These are phyloP conservation scores for Yamadazyma dendronema DNA, from an alignment of 1,139 yeast genomes.

Conservation along the genomic window DNA sequence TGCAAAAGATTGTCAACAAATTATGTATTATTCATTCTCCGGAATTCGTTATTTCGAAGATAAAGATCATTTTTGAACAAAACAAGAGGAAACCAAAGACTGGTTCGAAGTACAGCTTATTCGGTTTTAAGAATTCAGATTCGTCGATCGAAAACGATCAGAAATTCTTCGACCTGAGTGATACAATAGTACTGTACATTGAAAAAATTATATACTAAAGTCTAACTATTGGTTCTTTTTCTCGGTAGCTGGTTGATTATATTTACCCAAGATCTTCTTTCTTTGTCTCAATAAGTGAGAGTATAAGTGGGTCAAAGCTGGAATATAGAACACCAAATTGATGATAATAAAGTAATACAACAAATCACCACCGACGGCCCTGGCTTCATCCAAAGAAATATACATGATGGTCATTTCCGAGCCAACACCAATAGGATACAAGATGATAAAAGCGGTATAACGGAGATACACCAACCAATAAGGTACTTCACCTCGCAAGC, in stretches of 20 bases:
- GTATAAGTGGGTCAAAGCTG: slow-evolving; percentile 84
- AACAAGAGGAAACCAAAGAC: slow-evolving; percentile 21
- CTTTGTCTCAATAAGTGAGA: slow-evolving; percentile 90
- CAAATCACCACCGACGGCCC: slow-evolving; percentile 45
- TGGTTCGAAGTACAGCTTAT: slow-evolving; percentile 6
- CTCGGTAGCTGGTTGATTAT: slow-evolving; percentile 9
- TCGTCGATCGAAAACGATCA: slow-evolving; percentile 17
- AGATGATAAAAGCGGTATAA: slow-evolving; percentile 75
- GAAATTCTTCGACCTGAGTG: slow-evolving; percentile 26
- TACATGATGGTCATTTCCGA: slow-evolving; percentile 75
- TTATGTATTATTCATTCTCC: slow-evolving; percentile 31
- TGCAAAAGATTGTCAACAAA: slow-evolving; percentile 28
- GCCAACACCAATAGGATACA: slow-evolving; percentile 90
- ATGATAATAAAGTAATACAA: slow-evolving; percentile 56
- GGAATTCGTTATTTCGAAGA: slow-evolving; percentile 29
- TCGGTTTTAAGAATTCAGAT: slow-evolving; percentile 13
- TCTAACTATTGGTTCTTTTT: slow-evolving; percentile 7
- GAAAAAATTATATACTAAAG: slow-evolving; percentile 32
- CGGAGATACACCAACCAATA: slow-evolving; percentile 66
- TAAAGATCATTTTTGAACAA: slow-evolving; percentile 35
- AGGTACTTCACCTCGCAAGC: slow-evolving; percentile 60
- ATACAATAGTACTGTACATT: slow-evolving; percentile 36
- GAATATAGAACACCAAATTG: slow-evolving; percentile 67
- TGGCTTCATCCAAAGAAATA: slow-evolving; percentile 66
- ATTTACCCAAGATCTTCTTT: slow-evolving; percentile 56